phyloP scores from a whole-genome alignment of 169 alveolate genomes.

The Cryptosporidium felis region DNA sequence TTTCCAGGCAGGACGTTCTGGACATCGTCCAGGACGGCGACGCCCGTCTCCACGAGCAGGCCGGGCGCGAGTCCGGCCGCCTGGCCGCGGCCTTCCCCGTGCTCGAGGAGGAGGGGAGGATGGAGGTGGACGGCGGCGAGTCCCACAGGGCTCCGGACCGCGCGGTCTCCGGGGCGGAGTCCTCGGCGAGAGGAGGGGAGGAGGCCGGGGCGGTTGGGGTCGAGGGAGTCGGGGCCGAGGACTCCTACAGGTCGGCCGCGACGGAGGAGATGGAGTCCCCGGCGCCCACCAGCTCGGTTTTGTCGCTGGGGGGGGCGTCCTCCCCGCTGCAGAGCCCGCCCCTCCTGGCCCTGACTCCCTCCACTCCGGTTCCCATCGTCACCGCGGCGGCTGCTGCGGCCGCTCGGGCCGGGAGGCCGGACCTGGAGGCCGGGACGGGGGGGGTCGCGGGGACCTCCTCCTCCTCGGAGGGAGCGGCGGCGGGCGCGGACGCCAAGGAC shows the following conservation, averaged over 20 bases:
- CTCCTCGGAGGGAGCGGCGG: no score
- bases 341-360: conserved; percentile 36
- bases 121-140: not conserved
- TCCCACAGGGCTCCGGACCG: no score
- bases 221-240: not conserved
- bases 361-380: conserved; percentile 48
- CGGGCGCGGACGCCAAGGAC: not conserved
- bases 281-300: not conserved
- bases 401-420: not conserved
- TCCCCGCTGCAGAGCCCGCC: conserved; percentile 67
- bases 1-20: not conserved
- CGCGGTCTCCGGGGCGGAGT: not conserved
- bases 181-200: not conserved
- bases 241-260: not conserved
- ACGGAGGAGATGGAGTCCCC: not conserved
- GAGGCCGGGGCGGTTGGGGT: not conserved
- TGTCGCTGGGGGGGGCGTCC: conserved; percentile 20
- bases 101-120: no score
- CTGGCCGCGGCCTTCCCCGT: no score
- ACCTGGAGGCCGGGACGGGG: not conserved
- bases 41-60: no score
- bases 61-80: no score
- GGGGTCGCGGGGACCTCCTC: not conserved
- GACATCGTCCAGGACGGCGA: no score
- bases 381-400: not conserved